Base-by-base conservation (phyloP, 1,284 basidiomycete genomes). In the Apiotrichum sp. region DNA sequence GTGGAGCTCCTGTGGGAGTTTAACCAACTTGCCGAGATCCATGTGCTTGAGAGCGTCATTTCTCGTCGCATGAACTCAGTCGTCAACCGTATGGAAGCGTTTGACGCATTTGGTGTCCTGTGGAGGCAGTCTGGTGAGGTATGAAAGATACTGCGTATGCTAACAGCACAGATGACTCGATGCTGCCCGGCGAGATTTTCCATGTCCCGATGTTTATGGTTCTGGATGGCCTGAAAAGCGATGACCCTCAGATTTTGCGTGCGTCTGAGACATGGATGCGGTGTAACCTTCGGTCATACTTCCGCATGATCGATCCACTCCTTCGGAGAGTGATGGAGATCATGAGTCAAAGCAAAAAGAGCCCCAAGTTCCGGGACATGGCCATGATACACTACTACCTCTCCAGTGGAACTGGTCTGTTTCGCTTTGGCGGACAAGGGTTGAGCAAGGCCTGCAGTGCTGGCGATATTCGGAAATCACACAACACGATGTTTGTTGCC, bases 191-290 rank as follows among this genome's bases (percentile, higher is more conserved):
- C 0, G 86, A 88, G 66, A 80, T 82, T 34, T 84, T 95, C 67
- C 86, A 86, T 64, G 80, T 87, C 0, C 93, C 93, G 0, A 82
- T 98, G 81, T 86, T 93, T 79, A 83, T 87, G 48, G 83, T 96
- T 11, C 77, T 98, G 42, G 92, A 96, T 68, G 84, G 85, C 0
- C 76, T 98, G 40, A 86, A 85, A 66, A 85, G 80, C 51, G 84
- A 86, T 16, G 85, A 91, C 66, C 86, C 89, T 1, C 78, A 78
- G 55, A 73, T 87, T 14, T 84, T 86, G 34, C 82, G 90, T 7
- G 80, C 88, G 39, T 88, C 88, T 6, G 93, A 96, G 72, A 92
- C 91, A 0, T 97, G 93, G 93, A 91, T 97, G 87, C 83, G 92
- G 34, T 91, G 88, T 67, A 92, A 86, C 68, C 79, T 95, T n/a